Evolutionary conservation across 1,284 basidiomycete species (phyloP).

Genomic region (Boletus mariae): DNA sequence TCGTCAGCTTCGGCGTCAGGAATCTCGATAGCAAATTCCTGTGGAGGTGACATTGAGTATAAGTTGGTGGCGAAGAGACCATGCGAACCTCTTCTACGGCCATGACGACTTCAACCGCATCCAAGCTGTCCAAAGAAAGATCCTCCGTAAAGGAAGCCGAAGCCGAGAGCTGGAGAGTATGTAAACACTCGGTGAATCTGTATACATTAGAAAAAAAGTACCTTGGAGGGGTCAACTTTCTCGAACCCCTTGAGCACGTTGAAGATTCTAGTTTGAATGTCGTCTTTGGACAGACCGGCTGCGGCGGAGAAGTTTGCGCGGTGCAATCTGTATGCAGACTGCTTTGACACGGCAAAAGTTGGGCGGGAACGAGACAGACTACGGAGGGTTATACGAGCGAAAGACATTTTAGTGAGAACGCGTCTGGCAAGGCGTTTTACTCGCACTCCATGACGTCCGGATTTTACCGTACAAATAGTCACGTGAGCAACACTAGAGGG

Average conservation of each 20-base stretch:
- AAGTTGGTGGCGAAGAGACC: background rate
- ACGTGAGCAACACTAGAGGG: background rate
- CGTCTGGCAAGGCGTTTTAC: slow-evolving; percentile 9
- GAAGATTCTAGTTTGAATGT: slow-evolving; percentile 80
- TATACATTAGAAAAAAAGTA: slow-evolving; percentile 30
- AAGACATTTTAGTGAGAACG: slow-evolving; percentile 42
- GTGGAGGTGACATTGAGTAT: slow-evolving; percentile 4
- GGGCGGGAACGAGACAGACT: slow-evolving; percentile 39
- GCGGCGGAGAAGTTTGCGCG: slow-evolving; percentile 74
- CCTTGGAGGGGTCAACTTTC: slow-evolving; percentile 88
- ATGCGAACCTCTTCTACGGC: slow-evolving; percentile 90
- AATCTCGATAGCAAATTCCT: slow-evolving; percentile 92
- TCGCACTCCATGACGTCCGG: slow-evolving; percentile 14
- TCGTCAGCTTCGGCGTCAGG: slow-evolving; percentile 98
- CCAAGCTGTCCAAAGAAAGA: slow-evolving; percentile 94
- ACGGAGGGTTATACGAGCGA: slow-evolving; percentile 47
- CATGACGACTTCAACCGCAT: slow-evolving; percentile 99
- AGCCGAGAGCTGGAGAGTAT: slow-evolving; percentile 58
- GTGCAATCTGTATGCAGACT: slow-evolving; percentile 33
- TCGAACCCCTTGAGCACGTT: slow-evolving; percentile 94
- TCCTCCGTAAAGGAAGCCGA: slow-evolving; percentile 81
- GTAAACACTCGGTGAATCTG: slow-evolving; percentile 1
- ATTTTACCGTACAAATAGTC: slow-evolving; percentile 19
- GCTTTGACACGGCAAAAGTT: slow-evolving; percentile 31
- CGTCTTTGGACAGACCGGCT: slow-evolving; percentile 68